These are phyloP conservation scores for Hordeum marinum DNA, from an alignment of 176 grass and related monocot genomes.

Conservation along the genomic window DNA sequence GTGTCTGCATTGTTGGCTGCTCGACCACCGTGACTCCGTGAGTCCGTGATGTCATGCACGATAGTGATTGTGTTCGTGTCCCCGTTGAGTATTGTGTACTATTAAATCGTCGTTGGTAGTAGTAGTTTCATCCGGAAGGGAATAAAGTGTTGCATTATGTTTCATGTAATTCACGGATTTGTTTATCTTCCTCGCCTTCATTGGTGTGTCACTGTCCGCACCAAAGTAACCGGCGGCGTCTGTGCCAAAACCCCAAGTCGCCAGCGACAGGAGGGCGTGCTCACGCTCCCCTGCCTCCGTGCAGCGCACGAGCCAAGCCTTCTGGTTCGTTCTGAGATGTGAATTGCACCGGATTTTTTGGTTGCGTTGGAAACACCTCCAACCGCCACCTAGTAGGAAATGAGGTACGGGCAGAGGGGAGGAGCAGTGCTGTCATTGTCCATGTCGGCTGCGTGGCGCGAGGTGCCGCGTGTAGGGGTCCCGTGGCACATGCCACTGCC, in stretches of 20 bases:
- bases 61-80: background rate
- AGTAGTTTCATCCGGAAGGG: background rate
- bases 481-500: background rate
- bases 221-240: background rate
- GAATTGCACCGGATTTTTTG: background rate
- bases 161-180: background rate
- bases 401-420: background rate
- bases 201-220: too few relatives aligned
- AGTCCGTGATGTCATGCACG: background rate
- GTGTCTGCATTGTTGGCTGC: background rate
- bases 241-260: background rate
- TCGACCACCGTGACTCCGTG: too few relatives aligned
- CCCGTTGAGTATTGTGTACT: background rate
- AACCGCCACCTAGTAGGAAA: background rate
- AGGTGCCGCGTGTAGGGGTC: background rate
- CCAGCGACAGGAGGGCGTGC: background rate
- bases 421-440: background rate
- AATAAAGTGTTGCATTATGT: background rate
- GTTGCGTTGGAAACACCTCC: background rate
- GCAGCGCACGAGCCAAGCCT: background rate
- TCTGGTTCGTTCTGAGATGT: too few relatives aligned
- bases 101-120: too few relatives aligned
- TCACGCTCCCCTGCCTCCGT: background rate
- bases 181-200: background rate
- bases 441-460: background rate